These are phyloP conservation scores for Backusella tuberculispora DNA, from an alignment of 192 early-diverging fungal species.

Conservation along the genomic window DNA sequence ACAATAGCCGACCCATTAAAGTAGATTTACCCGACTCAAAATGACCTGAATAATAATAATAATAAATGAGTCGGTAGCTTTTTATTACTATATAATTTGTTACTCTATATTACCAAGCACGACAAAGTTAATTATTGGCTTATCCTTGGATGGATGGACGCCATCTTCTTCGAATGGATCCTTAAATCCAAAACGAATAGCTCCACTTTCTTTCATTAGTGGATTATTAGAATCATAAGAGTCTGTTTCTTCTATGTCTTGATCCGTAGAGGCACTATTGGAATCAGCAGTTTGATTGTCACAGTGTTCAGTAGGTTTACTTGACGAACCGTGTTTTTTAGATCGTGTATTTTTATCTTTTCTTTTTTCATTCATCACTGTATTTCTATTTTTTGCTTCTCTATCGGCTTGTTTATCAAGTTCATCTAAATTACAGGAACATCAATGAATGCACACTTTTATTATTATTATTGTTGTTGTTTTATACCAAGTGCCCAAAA, in stretches of 20 bases:
- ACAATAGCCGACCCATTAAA: conserved; percentile 94
- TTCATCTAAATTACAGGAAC: background rate
- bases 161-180: conserved; percentile 57
- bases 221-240: background rate
- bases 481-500: conserved; percentile 73
- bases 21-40: conserved; percentile 98
- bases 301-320: background rate
- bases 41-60: conserved; percentile 79
- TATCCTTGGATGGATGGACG: conserved; percentile 64
- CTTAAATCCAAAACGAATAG: background rate
- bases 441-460: background rate
- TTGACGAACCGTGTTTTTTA: too few species aligned
- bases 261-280: background rate
- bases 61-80: background rate
- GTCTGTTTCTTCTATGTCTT: background rate
- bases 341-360: conserved; percentile 1
- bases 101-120: conserved; percentile 56
- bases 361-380: conserved; percentile 15
- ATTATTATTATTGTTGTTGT: background rate
- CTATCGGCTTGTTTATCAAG: conserved; percentile 12
- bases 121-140: conserved; percentile 79
- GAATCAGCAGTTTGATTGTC: background rate
- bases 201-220: background rate
- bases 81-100: background rate
- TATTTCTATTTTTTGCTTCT: conserved; percentile 21